Evolutionary conservation across 169 alveolate genomes (phyloP).

Genomic region (Besnoitia besnoiti): DNA sequence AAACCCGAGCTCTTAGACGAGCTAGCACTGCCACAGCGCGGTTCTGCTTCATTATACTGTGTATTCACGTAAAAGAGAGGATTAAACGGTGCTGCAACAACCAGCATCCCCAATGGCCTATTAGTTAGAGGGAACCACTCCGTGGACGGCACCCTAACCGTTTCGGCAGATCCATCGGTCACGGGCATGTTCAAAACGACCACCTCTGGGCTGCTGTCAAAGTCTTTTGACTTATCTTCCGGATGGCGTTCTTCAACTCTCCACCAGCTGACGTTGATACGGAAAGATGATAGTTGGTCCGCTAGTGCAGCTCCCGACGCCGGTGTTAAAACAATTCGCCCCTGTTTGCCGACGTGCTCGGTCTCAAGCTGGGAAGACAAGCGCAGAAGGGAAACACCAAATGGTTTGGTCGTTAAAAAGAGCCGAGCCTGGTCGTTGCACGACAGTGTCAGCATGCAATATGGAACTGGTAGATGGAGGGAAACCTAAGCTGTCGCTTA

Average conservation of each 20-base stretch:
- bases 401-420: neutral
- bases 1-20: neutral
- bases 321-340: neutral
- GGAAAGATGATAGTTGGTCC: neutral
- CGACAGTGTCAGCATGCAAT: neutral
- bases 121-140: slow-evolving; percentile 38
- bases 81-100: slow-evolving; percentile 41
- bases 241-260: neutral
- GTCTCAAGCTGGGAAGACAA: neutral
- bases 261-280: slow-evolving; percentile 1
- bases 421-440: neutral
- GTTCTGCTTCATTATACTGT: slow-evolving; percentile 29
- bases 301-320: neutral
- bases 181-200: neutral
- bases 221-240: neutral
- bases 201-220: neutral
- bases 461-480: too few relatives aligned
- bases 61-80: slow-evolving; percentile 48
- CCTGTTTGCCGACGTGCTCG: neutral
- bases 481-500: too few relatives aligned
- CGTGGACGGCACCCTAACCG: neutral
- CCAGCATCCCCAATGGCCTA: slow-evolving; percentile 56
- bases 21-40: slow-evolving; percentile 23
- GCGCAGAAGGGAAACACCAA: neutral
- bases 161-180: neutral